A percentile compares a stretch with the other conserved stretches of the same genome.
These are phyloP conservation scores for Perkinsela sp. DNA, from an alignment of 208 protist genomes.

Conservation along the genomic window DNA sequence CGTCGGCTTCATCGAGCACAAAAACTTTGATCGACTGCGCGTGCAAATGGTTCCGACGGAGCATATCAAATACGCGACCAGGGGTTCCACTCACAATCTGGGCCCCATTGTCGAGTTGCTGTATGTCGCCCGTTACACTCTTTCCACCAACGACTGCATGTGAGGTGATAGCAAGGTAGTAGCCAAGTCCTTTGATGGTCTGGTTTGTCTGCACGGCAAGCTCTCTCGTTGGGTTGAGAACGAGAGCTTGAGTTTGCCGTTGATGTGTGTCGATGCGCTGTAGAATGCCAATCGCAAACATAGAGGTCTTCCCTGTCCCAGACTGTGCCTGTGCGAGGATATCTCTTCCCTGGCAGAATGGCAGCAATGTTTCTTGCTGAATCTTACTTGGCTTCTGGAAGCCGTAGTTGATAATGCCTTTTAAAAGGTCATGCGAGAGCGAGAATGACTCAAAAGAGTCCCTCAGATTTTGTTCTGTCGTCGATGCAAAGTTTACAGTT, in stretches of 20 bases:
- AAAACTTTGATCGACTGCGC: constrained; percentile 62
- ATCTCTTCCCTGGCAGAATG: constrained; percentile 59
- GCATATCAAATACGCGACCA: constrained; percentile 89
- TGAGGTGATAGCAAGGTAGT: constrained; percentile 61
- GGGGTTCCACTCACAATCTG: constrained; percentile 93
- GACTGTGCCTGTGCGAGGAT: constrained; percentile 91
- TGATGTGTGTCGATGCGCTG: constrained; percentile 37
- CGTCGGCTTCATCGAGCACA: constrained; percentile 95
- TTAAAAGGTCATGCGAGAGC: constrained; percentile 44
- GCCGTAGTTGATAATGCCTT: constrained; percentile 89
- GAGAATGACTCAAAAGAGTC: constrained; percentile 48
- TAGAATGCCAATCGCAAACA: constrained; percentile 75
- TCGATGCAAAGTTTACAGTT: background rate
- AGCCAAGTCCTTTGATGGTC: constrained; percentile 68
- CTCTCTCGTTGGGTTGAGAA: constrained; percentile 90
- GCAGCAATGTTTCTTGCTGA: constrained; percentile 83
- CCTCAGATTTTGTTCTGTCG: background rate
- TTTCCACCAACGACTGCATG: constrained; percentile 67
- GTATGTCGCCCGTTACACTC: constrained; percentile 69
- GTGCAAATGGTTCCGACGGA: constrained; percentile 52
- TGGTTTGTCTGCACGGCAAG: constrained; percentile 84
- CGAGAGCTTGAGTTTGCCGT: constrained; percentile 71
- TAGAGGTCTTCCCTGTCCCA: constrained; percentile 93
- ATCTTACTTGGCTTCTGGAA: constrained; percentile 93
- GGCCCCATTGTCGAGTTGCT: constrained; percentile 49